Base-by-base conservation (phyloP, 2,329 filamentous ascomycete genomes). In the Lithohypha guttulata region DNA sequence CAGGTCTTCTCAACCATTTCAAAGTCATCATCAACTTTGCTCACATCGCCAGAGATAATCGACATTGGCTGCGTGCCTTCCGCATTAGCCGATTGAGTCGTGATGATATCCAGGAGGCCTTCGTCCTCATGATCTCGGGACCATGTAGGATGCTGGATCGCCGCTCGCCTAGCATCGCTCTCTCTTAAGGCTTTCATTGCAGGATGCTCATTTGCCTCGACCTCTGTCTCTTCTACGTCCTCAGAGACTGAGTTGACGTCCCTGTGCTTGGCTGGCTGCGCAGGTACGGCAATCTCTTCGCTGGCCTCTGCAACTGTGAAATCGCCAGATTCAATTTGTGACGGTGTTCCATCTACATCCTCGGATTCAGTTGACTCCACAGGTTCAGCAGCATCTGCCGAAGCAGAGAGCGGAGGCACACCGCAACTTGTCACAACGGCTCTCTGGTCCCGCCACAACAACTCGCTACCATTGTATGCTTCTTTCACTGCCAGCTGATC, bases 21-120 rank as follows among this genome's bases (percentile, higher is more conserved):
- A 20, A 29, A 29, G 8, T 10, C 18, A n/a, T 31, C 35, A 19
- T 20, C 23, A 3, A 17, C 13, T 13, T 38, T 26, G 11, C 19
- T 13, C 15, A n/a, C 9, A 6, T 10, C 11, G n/a, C 18, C 14
- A 17, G 3, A 6, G 14, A 38, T 25, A 10, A 29, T 11, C 3
- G 25, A 29, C 3, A 22, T 21, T 4, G 25, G 25, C 10, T 38
- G 25, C 14, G 15, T 21, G 14, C 13, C 6, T 15, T n/a, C 17
- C 13, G 41, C 21, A 14, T 21, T 36, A 9, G 41, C 41, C 21
- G 40, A 42, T 17, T 50, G 49, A 25, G 43, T 42, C 21, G 30
- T 46, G 40, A 50, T 47, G 11, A 51, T 31, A 38, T 51, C 47
- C 18, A 51, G 20, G 32, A 51, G 39, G 7, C 45, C 44, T 8